Percentiles rank a stretch among this genome's conserved stretches.
phyloP scores from a whole-genome alignment of 1,139 yeast genomes.

The Geotrichum histeridarum region DNA sequence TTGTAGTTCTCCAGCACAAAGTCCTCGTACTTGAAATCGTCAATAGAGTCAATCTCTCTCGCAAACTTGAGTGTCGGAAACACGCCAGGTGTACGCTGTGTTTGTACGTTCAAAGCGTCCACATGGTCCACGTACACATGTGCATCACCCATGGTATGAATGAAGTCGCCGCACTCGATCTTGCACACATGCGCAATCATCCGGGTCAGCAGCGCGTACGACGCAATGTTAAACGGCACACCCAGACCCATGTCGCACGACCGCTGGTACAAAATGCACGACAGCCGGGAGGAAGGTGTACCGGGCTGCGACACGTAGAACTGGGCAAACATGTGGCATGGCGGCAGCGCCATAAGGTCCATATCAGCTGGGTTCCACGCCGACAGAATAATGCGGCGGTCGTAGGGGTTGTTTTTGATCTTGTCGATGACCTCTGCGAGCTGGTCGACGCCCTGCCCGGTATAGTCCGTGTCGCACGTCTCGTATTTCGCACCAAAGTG shows the following conservation, averaged over 20 bases:
- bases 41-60: slow-evolving; percentile 65
- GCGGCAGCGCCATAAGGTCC: slow-evolving; percentile 91
- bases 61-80: slow-evolving; percentile 76
- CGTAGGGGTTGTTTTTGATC: slow-evolving; percentile 83
- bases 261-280: slow-evolving; percentile 88
- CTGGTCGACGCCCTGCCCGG: slow-evolving; percentile 88
- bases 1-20: slow-evolving; percentile 72
- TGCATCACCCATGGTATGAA: slow-evolving; percentile 95
- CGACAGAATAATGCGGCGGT: slow-evolving; percentile 85
- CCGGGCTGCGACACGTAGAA: slow-evolving; percentile 82
- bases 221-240: slow-evolving; percentile 95
- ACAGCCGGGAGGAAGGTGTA: slow-evolving; percentile 46
- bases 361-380: slow-evolving; percentile 99
- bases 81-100: slow-evolving; percentile 62
- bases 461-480: slow-evolving; percentile 81
- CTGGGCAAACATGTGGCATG: slow-evolving; percentile 95
- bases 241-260: slow-evolving; percentile 99
- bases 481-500: slow-evolving; percentile 92
- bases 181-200: slow-evolving; percentile 95
- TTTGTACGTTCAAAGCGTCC: slow-evolving; percentile 79
- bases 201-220: slow-evolving; percentile 83
- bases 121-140: slow-evolving; percentile 91
- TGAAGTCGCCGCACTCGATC: slow-evolving; percentile 90
- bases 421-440: slow-evolving; percentile 72
- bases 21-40: slow-evolving; percentile 84